These are phyloP conservation scores for Acacia pycnantha DNA, from an alignment of 331 rosid species.

Conservation along the genomic window DNA sequence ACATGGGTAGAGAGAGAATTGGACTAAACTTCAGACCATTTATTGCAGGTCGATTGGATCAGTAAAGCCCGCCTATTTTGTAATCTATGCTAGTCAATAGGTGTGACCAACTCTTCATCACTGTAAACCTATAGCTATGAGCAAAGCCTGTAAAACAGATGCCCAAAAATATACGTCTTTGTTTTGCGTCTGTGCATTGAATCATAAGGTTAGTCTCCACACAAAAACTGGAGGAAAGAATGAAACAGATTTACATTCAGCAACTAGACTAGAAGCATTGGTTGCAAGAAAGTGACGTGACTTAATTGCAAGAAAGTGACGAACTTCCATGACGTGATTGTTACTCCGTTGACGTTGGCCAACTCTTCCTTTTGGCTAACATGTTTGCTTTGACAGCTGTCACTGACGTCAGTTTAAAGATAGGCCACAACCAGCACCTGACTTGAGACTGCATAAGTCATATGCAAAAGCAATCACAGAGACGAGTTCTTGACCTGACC, in stretches of 20 bases:
- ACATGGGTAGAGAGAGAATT: too few species aligned
- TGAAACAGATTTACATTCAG: neutral
- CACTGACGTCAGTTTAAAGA: neutral
- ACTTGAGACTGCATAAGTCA: slow-evolving; percentile 7
- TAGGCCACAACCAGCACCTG: slow-evolving; percentile 14
- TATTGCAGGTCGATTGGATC: too few species aligned
- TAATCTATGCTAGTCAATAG: neutral
- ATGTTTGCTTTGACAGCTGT: neutral
- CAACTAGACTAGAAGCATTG: neutral
- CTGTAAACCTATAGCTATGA: neutral
- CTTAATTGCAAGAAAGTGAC: slow-evolving; percentile 3
- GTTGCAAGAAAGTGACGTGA: neutral
- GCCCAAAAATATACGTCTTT: neutral
- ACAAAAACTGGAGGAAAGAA: neutral
- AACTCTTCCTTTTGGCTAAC: neutral
- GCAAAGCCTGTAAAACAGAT: neutral
- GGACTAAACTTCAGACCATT: too few species aligned
- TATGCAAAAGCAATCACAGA: neutral
- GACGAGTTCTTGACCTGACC: neutral
- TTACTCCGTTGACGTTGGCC: neutral
- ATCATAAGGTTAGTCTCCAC: neutral
- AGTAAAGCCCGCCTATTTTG: neutral
- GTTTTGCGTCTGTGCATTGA: neutral
- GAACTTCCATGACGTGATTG: neutral
- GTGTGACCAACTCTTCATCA: too few species aligned